These are phyloP conservation scores for Trichosporon sp. DNA, from an alignment of 1,284 basidiomycete genomes.

Conservation along the genomic window DNA sequence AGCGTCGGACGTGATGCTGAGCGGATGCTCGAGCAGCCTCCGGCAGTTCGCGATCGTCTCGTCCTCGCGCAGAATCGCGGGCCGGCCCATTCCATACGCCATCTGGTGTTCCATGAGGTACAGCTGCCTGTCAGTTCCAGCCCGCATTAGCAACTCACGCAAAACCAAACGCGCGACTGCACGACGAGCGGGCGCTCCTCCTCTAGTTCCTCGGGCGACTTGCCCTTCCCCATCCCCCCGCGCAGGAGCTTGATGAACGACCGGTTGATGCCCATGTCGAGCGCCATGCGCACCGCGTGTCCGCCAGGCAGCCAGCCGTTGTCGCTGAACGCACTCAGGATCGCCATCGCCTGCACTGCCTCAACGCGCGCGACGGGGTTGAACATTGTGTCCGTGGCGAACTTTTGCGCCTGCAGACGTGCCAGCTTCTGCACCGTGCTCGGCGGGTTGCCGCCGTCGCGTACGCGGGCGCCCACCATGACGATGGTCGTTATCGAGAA, in stretches of 20 bases:
- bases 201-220: constrained; percentile 60
- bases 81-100: constrained; percentile 88
- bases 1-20: constrained; percentile 88
- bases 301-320: constrained; percentile 86
- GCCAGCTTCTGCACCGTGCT: constrained; percentile 49
- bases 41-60: constrained; percentile 82
- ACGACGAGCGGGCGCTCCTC: constrained; percentile 79
- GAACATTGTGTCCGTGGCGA: constrained; percentile 72
- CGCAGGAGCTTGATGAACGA: constrained; percentile 80
- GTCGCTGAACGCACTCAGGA: constrained; percentile 86
- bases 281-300: constrained; percentile 88
- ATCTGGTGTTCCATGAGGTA: constrained; percentile 94
- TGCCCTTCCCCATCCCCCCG: constrained; percentile 69
- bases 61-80: constrained; percentile 86
- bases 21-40: constrained; percentile 78
- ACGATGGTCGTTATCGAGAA: constrained; percentile 70
- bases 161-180: constrained; percentile 82
- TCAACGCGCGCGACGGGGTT: constrained; percentile 77
- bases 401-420: constrained; percentile 74
- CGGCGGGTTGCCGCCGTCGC: constrained; percentile 68
- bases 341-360: constrained; percentile 84
- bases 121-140: constrained; percentile 52
- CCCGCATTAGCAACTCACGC: constrained; percentile 48
- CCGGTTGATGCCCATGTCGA: constrained; percentile 86
- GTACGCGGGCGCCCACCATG: constrained; percentile 82